Evolutionary conservation across 2,329 filamentous ascomycete species (phyloP), one percentile per base, ranked within the genome.

Genomic region (Lasiodiplodia citricola): DNA sequence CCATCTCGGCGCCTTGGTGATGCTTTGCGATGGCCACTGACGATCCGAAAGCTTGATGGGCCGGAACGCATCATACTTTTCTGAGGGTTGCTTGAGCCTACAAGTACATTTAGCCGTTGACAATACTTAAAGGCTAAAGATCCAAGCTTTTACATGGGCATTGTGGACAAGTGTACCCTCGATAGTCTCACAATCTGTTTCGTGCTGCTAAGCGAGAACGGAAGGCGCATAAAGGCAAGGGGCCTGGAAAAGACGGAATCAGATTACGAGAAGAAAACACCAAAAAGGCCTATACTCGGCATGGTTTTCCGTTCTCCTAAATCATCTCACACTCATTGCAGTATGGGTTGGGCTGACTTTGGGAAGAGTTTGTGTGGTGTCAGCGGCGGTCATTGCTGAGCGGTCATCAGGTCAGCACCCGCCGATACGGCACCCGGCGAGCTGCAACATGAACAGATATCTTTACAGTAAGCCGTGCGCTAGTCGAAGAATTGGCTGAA

Each of bases 1-100:
- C 94, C 94, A 98, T 75, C 95, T 87, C 38, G 94, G 94, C 60
- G 94, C 87, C 82, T 94, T 95, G 75, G 92, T 88, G 75, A 97
- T 87, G 50, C 87, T 88, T 83, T 92, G 94, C 78, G 87, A 87
- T 10, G 94, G 94, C 94, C 94, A 97, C 91, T 92, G 88, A 44
- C 91, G 86, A 79, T 93, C 84, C 37, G 89, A 88, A 51, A 93
- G 83, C 75, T 91, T 81, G 66, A 92, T 75, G 70, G 89, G 88
- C 74, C 85, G 84, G 79, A 93, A 93, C 65, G 83, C 83, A 80
- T 87, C 89, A 85, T 94, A 94, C 80, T 94, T 94, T 74, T 85
- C 90, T 73, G 87, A 93, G 52, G 91, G 91, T 74, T 93, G 89
- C 76, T 91, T 87, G 80, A 93, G 90, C 90, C 80, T 80, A 21